Conservation (phyloP, 169 alveolate species). For the Plasmodium gallinaceum region DNA sequence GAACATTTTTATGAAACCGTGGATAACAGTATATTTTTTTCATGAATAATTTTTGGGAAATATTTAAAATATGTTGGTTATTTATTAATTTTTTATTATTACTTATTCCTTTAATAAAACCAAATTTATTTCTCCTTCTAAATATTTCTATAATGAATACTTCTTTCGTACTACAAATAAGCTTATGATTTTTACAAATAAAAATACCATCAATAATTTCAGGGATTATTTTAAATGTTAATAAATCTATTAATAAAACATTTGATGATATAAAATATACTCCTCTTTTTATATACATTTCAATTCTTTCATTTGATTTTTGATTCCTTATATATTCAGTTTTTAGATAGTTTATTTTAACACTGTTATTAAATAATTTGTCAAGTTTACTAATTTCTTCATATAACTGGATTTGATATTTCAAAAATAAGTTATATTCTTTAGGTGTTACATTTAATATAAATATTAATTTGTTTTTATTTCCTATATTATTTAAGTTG, state of each 20-base stretch:
- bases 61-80: constrained; percentile 30
- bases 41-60: constrained; percentile 24
- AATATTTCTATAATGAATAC: constrained; percentile 57
- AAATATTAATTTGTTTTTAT: constrained; percentile 53
- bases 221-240: constrained; percentile 76
- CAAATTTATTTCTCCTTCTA: constrained; percentile 73
- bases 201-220: constrained; percentile 77
- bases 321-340: constrained; percentile 69
- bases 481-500: neutral
- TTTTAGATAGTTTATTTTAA: constrained; percentile 61
- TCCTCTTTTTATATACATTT: constrained; percentile 70
- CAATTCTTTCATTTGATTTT: constrained; percentile 70
- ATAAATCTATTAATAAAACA: constrained; percentile 48
- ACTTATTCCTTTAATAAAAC: constrained; percentile 75
- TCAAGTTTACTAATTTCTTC: constrained; percentile 41
- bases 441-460: constrained; percentile 69
- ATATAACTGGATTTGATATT: constrained; percentile 50
- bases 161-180: constrained; percentile 55
- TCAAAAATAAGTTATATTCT: constrained; percentile 55
- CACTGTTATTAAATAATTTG: constrained; percentile 11
- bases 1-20: constrained; percentile 71
- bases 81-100: constrained; percentile 59
- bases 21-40: constrained; percentile 74
- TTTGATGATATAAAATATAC: constrained; percentile 73
- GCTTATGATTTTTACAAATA: constrained; percentile 64